phyloP scores from a whole-genome alignment of 306 rosid species.

The Hippophae tibetana region DNA sequence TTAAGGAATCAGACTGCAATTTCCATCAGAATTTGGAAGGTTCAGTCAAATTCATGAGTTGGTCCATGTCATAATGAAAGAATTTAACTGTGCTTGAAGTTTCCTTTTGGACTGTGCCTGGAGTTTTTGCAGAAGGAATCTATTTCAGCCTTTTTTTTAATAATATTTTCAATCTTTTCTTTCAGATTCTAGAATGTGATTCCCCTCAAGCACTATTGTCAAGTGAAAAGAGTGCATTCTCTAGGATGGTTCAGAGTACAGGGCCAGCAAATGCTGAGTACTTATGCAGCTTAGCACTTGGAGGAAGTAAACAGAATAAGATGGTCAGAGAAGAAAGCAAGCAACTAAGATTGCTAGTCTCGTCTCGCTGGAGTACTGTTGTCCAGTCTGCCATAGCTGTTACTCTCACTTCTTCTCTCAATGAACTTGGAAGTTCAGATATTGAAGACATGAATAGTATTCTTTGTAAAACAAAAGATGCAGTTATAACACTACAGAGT shows the following conservation, averaged over 20 bases:
- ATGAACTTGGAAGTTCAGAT: slow-evolving; percentile 36
- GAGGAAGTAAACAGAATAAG: slow-evolving; percentile 19
- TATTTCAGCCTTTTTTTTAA: not conserved
- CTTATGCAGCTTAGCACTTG: slow-evolving; percentile 44
- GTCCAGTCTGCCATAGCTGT: slow-evolving; percentile 65
- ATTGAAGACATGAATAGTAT: slow-evolving; percentile 26
- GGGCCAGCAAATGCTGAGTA: slow-evolving; percentile 76
- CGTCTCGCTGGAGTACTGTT: slow-evolving; percentile 49
- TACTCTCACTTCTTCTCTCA: slow-evolving; percentile 52
- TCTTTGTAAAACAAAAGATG: slow-evolving; percentile 49
- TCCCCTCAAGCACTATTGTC: slow-evolving; percentile 48
- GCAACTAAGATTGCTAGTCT: slow-evolving; percentile 27
- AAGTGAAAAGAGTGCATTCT: slow-evolving; percentile 55
- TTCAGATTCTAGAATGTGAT: slow-evolving; percentile 61
- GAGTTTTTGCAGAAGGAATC: not conserved
- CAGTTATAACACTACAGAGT: slow-evolving; percentile 54
- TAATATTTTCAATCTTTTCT: not conserved
- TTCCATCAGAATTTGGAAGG: not conserved
- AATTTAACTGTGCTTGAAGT: no score
- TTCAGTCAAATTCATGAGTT: not conserved
- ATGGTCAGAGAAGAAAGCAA: slow-evolving; percentile 12
- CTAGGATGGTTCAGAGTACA: slow-evolving; percentile 76
- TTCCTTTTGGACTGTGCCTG: no score
- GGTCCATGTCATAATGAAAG: not conserved
- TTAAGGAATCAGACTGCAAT: no score